Conservation (phyloP, 2,329 filamentous ascomycete genomes). For the Botrytis medusae region DNA sequence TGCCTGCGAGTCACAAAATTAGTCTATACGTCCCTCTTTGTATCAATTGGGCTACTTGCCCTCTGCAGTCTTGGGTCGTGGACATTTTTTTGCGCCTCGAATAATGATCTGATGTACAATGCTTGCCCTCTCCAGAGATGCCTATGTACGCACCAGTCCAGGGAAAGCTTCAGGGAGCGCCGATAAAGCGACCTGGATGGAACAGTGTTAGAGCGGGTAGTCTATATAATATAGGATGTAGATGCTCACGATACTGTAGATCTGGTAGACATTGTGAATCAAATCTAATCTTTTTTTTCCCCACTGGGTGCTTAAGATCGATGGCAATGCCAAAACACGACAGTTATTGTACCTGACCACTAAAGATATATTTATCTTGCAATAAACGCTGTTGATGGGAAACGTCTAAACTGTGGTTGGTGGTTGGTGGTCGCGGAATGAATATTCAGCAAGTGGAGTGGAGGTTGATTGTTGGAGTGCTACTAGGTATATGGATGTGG, state of each 20-base stretch:
- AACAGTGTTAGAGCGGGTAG: not conserved
- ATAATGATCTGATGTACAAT: conserved; percentile 90
- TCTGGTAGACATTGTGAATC: conserved; percentile 40
- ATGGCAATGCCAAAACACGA: not conserved
- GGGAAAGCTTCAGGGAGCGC: conserved; percentile 85
- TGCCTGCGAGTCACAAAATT: conserved; percentile 53
- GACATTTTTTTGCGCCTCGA: conserved; percentile 88
- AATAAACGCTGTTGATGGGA: conserved; percentile 5
- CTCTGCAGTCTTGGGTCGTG: conserved; percentile 82
- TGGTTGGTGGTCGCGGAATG: conserved; percentile 8
- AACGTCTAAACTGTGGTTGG: conserved; percentile 6
- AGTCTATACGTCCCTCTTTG: conserved; percentile 7
- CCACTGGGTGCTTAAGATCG: not conserved
- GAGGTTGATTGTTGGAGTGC: conserved; percentile 15
- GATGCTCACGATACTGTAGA: conserved; percentile 39
- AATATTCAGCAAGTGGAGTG: conserved; percentile 21
- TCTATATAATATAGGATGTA: not conserved
- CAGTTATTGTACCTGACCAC: not conserved
- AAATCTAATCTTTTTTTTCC: conserved; percentile 2
- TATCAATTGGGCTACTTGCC: conserved; percentile 42
- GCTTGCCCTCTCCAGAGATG: conserved; percentile 95
- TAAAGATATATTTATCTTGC: conserved; percentile 1
- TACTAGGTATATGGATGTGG: conserved; percentile 8
- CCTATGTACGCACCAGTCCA: conserved; percentile 94
- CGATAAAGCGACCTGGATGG: conserved; percentile 72